Conservation (phyloP, 768 basidiomycete species). For the Cyclocybe cylindracea region DNA sequence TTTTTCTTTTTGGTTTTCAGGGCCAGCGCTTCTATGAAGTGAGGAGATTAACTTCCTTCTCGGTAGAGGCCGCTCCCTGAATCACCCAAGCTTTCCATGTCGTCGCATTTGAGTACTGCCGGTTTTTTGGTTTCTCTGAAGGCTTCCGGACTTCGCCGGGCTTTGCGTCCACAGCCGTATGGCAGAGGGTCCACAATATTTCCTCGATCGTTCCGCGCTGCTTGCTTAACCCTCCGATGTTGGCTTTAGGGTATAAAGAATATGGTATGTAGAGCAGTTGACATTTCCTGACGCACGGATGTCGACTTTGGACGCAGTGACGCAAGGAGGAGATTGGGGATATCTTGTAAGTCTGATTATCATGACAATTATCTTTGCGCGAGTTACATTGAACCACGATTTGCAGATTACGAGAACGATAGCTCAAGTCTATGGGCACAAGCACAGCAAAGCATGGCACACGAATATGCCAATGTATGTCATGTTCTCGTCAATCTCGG, state of each 20-base stretch:
- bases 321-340: slow-evolving; percentile 48
- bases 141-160: slow-evolving; percentile 52
- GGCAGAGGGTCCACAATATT: slow-evolving; percentile 45
- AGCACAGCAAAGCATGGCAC: slow-evolving; percentile 35
- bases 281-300: background rate
- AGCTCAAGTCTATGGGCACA: slow-evolving; percentile 26
- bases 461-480: slow-evolving; percentile 43
- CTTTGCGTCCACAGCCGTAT: slow-evolving; percentile 45
- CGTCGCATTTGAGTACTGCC: slow-evolving; percentile 56
- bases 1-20: no score
- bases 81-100: slow-evolving; percentile 61
- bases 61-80: slow-evolving; percentile 40
- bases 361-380: slow-evolving; percentile 12
- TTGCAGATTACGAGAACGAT: slow-evolving; percentile 20
- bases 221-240: slow-evolving; percentile 43
- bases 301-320: background rate
- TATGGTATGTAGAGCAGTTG: slow-evolving; percentile 34
- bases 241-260: slow-evolving; percentile 46
- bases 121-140: slow-evolving; percentile 63
- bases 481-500: background rate
- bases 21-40: slow-evolving; percentile 65
- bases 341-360: slow-evolving; percentile 21
- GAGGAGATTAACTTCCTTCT: slow-evolving; percentile 51
- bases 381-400: slow-evolving; percentile 17
- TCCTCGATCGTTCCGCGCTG: slow-evolving; percentile 34